phyloP scores from a whole-genome alignment of 2,329 filamentous ascomycete species.

The Penicillium sp. region DNA sequence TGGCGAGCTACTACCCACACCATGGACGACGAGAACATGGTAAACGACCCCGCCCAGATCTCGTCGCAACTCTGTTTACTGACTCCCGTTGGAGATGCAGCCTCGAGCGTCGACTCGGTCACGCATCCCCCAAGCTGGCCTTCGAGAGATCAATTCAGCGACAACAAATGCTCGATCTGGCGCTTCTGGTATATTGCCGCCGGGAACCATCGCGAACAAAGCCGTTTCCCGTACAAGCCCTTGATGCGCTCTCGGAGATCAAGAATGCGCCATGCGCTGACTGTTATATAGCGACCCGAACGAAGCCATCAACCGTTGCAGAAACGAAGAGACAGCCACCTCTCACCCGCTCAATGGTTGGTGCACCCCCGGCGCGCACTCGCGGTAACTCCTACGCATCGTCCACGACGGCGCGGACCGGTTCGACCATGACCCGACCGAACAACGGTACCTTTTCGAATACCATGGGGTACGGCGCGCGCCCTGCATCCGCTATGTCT shows the following conservation, averaged over 20 bases:
- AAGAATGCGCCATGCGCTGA: conserved; percentile 23
- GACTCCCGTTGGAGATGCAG: conserved; percentile 28
- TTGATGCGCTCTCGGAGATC: not conserved
- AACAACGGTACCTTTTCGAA: conserved; percentile 58
- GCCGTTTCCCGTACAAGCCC: conserved; percentile 42
- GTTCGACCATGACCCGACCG: conserved; percentile 51
- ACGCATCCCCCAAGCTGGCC: conserved; percentile 40
- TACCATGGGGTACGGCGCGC: conserved; percentile 59
- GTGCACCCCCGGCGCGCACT: conserved; percentile 50
- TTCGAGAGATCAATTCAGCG: conserved; percentile 57
- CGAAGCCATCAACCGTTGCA: conserved; percentile 55
- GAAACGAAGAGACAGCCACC: conserved; percentile 43
- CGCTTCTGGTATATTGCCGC: conserved; percentile 52
- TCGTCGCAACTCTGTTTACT: conserved; percentile 18
- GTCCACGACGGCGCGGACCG: conserved; percentile 42
- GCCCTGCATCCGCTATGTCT: conserved; percentile 50
- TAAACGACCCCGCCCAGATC: conserved; percentile 22
- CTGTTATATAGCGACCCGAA: conserved; percentile 50
- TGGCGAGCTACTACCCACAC: conserved; percentile 29
- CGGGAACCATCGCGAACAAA: conserved; percentile 51
- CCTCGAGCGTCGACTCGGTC: conserved; percentile 33
- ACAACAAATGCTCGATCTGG: conserved; percentile 56
- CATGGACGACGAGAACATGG: conserved; percentile 42
- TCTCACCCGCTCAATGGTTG: conserved; percentile 37
- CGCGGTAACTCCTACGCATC: conserved; percentile 41